Base-by-base conservation (phyloP, 768 basidiomycete genomes). In the Boletus insuetus region DNA sequence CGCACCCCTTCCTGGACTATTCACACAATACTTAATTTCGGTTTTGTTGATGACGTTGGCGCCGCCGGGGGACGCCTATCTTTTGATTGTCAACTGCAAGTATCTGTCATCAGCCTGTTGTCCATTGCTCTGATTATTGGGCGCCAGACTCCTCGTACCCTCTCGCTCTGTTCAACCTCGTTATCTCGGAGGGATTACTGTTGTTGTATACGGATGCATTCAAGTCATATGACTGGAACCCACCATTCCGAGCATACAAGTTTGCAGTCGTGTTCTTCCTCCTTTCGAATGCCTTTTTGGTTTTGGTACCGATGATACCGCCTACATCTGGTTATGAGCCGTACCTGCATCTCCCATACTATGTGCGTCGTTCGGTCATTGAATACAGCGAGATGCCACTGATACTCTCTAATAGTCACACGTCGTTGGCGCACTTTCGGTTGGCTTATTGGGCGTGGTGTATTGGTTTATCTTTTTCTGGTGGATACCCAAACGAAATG, bases 31-130 rank as follows among this genome's bases (percentile, higher is more conserved):
- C 68, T 19, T 82, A 5, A 63, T 87, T 17, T 87, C 85, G 0
- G 77, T 80, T 20, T 59, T 77, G 13, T 74, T 87, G 53, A 73
- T 86, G 46, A 60, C 82, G 7, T 75, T 76, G 1, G 75, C 84
- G 0, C 89, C 89, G 0, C 79, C 86, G 0, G 88, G 90, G 3
- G 89, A 91, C 59, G 86, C 86, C 0, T 91, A 88, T 63, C 75
- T 83, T 29, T 89, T 93, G 68, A 76, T 85, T 60, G 76, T 87
- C 52, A 86, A 82, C 61, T 65, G 87, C 86, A 48, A 56, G 85
- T 67, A 20, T n/a, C 24, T 10, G 16, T 50, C n/a, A 22, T 31
- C 26, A 35, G 53, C 20, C 44, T 34, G 29, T 31, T 9, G 39
- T 20, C 3, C 20, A 5, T 22, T 19, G 34, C 13, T 14, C 49